phyloP scores from a whole-genome alignment of 495 filamentous ascomycete species.

The Pseudoneurospora amorphoporcata region DNA sequence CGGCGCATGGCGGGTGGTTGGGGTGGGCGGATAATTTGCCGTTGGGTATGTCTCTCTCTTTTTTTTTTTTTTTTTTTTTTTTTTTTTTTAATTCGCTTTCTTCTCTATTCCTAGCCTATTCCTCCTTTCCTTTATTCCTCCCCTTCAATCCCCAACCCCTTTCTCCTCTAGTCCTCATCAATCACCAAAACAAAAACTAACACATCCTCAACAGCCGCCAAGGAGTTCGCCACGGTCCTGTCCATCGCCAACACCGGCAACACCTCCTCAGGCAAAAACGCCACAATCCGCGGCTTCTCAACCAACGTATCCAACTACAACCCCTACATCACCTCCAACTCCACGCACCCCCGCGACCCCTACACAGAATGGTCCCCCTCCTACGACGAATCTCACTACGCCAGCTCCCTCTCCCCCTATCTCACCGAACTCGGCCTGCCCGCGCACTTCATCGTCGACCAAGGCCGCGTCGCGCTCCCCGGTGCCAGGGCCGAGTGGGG shows the following conservation, averaged over 20 bases:
- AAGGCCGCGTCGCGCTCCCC: constrained; percentile 35
- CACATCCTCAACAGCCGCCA: constrained; percentile 37
- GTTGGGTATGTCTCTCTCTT: background rate
- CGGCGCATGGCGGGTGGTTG: constrained; percentile 58
- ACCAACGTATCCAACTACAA: constrained; percentile 77
- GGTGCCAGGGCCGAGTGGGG: constrained; percentile 53
- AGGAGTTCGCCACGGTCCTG: constrained; percentile 50
- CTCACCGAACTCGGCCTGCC: constrained; percentile 48
- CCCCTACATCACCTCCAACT: constrained; percentile 33
- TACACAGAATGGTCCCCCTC: constrained; percentile 35
- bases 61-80: background rate
- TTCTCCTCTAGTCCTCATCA: background rate
- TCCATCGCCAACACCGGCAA: constrained; percentile 36
- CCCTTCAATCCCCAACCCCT: background rate
- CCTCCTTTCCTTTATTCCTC: background rate
- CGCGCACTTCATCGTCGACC: constrained; percentile 51
- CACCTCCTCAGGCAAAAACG: constrained; percentile 25
- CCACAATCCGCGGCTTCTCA: constrained; percentile 50
- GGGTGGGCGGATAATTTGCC: constrained; percentile 65
- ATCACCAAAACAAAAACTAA: constrained; percentile 15
- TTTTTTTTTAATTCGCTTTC: too few species aligned
- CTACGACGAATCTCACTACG: constrained; percentile 56
- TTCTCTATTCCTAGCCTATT: too few species aligned
- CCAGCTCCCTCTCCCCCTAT: constrained; percentile 52
- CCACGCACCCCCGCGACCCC: constrained; percentile 28